Evolutionary conservation across 2,329 filamentous ascomycete genomes (phyloP), one percentile per base, ranked within the genome.

Genomic region (Stagonosporopsis chrysanthemi): DNA sequence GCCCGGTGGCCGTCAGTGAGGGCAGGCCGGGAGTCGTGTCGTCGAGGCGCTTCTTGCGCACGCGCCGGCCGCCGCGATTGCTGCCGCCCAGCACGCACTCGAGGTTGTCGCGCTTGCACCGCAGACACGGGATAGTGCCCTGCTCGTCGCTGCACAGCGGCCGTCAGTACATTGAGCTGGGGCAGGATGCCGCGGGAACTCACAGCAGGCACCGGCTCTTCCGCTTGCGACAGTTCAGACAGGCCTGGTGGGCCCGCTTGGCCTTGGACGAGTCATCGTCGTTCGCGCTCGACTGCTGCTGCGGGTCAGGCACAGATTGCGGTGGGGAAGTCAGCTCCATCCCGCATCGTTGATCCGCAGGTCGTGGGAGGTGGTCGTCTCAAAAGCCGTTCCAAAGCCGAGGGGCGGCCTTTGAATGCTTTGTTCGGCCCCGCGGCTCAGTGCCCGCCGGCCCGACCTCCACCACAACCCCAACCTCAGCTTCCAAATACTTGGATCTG

Each of bases 31-130:
- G 35, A 46, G 35, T 26, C 4, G 43, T 14, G n/a, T 63, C 64
- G 26, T 68, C 64, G 24, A 65, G 17, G 46, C 62, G 66, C 56
- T 83, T 84, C 66, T 84, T 85, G 50, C 84, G 81, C 55, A 86
- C 80, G 43, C 85, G 80, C 52, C 84, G 79, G 14, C 85, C 85
- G 42, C 85, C 85, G 52, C 84, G 81, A 66, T 86, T 86, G 44
- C 83, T 85, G 41, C 82, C 82, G 7, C 84, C 84, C 19, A 87
- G 79, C 11, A 87, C 79, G 68, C 85, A 87, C 58, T 86, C 83
- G 49, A 83, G 82, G 54, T 80, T 78, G 61, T 86, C 84, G 63
- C 82, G 81, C 60, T 83, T 80, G 72, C 85, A 87, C 52, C 85
- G 77, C 48, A 84, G 80, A 63, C 85, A 87, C 24, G 85, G 85